Conservation (phyloP, 768 basidiomycete genomes). For the Mycena olivaceomarginata region DNA sequence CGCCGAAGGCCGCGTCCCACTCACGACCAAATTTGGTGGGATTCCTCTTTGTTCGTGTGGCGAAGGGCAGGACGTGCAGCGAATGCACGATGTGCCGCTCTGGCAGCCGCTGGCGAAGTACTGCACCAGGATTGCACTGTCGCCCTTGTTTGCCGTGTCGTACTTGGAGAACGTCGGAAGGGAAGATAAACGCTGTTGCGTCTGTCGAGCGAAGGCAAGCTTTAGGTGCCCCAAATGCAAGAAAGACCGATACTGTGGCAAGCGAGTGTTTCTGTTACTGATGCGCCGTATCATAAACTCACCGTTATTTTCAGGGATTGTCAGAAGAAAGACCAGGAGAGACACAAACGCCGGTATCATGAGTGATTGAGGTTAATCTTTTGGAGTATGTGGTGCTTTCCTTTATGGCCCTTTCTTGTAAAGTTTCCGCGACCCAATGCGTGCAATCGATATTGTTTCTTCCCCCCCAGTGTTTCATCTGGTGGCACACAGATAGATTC, state of each 20-base stretch:
- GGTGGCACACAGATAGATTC: too few relatives aligned
- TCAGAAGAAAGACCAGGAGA: constrained; percentile 31
- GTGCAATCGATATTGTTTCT: too few relatives aligned
- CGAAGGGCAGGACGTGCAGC: constrained; percentile 65
- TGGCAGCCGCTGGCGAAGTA: constrained; percentile 66
- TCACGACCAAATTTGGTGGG: constrained; percentile 57
- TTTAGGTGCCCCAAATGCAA: constrained; percentile 39
- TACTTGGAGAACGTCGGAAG: constrained; percentile 62
- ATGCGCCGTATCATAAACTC: not conserved
- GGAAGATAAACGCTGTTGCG: constrained; percentile 48
- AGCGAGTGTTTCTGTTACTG: constrained; percentile 8
- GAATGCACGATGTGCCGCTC: constrained; percentile 53
- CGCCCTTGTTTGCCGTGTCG: constrained; percentile 67
- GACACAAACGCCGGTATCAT: constrained; percentile 7
- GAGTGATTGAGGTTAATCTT: too few relatives aligned
- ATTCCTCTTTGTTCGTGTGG: constrained; percentile 74
- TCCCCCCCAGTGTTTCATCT: too few relatives aligned
- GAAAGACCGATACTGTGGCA: constrained; percentile 56
- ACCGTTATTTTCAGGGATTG: constrained; percentile 15
- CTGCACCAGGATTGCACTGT: constrained; percentile 70
- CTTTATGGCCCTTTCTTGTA: too few relatives aligned
- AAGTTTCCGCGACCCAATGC: too few relatives aligned
- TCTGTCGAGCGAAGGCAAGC: constrained; percentile 51
- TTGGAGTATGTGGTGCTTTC: too few relatives aligned
- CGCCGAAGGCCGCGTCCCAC: constrained; percentile 57